A percentile compares a stretch with the other conserved stretches of the same genome.
Conservation (phyloP, 768 basidiomycete genomes). For the Fistulinella prunicolor region DNA sequence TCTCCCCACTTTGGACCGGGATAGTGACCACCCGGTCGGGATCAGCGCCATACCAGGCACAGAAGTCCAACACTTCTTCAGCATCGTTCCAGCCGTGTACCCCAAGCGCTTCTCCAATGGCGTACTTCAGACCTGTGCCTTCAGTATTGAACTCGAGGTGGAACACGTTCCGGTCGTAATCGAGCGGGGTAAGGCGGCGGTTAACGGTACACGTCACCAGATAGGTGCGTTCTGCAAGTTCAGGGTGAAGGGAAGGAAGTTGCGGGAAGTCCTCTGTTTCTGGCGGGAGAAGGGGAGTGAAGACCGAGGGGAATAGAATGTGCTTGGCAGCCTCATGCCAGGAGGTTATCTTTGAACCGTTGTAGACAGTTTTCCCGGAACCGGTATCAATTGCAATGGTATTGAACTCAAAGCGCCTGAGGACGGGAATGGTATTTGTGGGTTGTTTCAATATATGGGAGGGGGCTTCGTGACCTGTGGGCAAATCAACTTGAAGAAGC, state of each 20-base stretch:
- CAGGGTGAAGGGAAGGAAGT: slow-evolving; percentile 77
- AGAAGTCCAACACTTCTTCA: slow-evolving; percentile 84
- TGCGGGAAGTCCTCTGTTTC: slow-evolving; percentile 47
- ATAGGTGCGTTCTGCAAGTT: slow-evolving; percentile 85
- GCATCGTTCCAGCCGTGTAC: slow-evolving; percentile 98
- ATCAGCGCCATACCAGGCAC: slow-evolving; percentile 87
- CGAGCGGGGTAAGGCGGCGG: slow-evolving; percentile 87
- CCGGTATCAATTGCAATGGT: slow-evolving; percentile 68
- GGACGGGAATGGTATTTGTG: slow-evolving; percentile 24
- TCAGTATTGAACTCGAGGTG: slow-evolving; percentile 94
- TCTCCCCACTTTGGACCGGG: slow-evolving; percentile 61
- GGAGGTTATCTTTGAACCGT: slow-evolving; percentile 58
- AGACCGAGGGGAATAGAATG: slow-evolving; percentile 82
- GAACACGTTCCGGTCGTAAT: slow-evolving; percentile 98
- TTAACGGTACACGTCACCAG: slow-evolving; percentile 94
- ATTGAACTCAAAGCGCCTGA: slow-evolving; percentile 68
- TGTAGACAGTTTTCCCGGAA: slow-evolving; percentile 53
- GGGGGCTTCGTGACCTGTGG: slow-evolving; percentile 20
- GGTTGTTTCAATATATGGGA: slow-evolving; percentile 21
- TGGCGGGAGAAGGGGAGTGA: slow-evolving; percentile 45
- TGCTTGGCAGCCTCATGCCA: slow-evolving; percentile 91
- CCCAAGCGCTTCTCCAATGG: slow-evolving; percentile 94
- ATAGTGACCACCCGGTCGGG: slow-evolving; percentile 78
- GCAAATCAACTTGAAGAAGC: slow-evolving; percentile 54
- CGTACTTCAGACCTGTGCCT: slow-evolving; percentile 92